These are phyloP conservation scores for Pyrenophora seminiperda DNA, from an alignment of 2,329 filamentous ascomycete species.

Conservation along the genomic window DNA sequence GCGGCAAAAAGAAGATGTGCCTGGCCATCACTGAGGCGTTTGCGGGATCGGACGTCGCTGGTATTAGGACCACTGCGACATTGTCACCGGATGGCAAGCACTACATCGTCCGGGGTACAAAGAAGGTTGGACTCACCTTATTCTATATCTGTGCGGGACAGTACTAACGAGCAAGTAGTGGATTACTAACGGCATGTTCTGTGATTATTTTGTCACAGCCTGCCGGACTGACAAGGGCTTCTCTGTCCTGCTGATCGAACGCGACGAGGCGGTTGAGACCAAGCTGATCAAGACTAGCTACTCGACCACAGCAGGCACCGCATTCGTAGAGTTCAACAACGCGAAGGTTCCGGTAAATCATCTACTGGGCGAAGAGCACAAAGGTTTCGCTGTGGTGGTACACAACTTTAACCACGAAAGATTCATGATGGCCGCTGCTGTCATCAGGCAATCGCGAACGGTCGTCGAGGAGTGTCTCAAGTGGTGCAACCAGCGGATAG, in stretches of 20 bases:
- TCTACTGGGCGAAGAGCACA: slow-evolving; percentile 79
- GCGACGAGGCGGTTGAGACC: slow-evolving; percentile 75
- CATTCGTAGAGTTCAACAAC: slow-evolving; percentile 82
- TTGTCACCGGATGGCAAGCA: slow-evolving; percentile 48
- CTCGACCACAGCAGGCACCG: slow-evolving; percentile 76
- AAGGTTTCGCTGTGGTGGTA: slow-evolving; percentile 83
- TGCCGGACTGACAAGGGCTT: slow-evolving; percentile 80
- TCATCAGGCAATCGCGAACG: slow-evolving; percentile 67
- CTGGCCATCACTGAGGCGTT: slow-evolving; percentile 89
- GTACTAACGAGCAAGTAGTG: slow-evolving; percentile 50
- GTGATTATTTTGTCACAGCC: slow-evolving; percentile 82
- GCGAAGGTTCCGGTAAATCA: slow-evolving; percentile 83
- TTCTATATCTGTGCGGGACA: no score
- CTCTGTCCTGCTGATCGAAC: slow-evolving; percentile 75
- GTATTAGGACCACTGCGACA: slow-evolving; percentile 73
- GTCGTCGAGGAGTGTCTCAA: slow-evolving; percentile 85
- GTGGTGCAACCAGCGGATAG: slow-evolving; percentile 84
- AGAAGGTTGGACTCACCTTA: slow-evolving; percentile 58
- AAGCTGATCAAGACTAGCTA: slow-evolving; percentile 81
- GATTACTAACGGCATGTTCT: slow-evolving; percentile 82
- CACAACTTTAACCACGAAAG: slow-evolving; percentile 89
- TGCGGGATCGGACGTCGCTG: slow-evolving; percentile 81
- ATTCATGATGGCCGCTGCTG: slow-evolving; percentile 73
- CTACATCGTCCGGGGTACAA: slow-evolving; percentile 70
- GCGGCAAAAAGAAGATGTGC: slow-evolving; percentile 85